Evolutionary conservation across 805 yeast genomes (phyloP).

Genomic region (Monosporozyma aquatica): DNA sequence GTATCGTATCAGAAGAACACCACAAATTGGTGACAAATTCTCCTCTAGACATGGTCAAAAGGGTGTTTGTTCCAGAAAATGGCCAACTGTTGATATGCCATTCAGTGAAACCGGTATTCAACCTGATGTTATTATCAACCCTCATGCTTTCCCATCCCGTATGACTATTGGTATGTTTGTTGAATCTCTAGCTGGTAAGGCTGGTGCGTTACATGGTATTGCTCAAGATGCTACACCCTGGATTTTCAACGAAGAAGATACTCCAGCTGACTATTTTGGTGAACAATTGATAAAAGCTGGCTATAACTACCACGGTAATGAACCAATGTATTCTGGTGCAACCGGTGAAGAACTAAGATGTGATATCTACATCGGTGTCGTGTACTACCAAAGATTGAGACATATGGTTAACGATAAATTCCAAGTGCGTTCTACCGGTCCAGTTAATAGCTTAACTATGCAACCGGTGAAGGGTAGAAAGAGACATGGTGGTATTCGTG

Average conservation of each 20-base stretch:
- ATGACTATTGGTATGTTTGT: constrained; percentile 99
- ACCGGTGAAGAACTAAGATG: constrained; percentile 96
- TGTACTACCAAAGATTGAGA: constrained; percentile 94
- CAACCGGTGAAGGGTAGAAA: constrained; percentile 99
- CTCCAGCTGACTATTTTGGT: constrained; percentile 97
- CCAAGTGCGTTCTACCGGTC: constrained; percentile 99
- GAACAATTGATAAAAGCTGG: constrained; percentile 84
- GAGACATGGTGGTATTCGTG: constrained; percentile 98
- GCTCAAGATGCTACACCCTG: constrained; percentile 98
- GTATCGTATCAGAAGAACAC: constrained; percentile 82
- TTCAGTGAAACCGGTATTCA: constrained; percentile 93
- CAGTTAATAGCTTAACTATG: constrained; percentile 93
- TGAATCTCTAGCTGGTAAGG: constrained; percentile 96
- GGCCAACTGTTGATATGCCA: constrained; percentile 97
- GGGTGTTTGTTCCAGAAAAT: constrained; percentile 96
- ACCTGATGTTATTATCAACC: constrained; percentile 95
- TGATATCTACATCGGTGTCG: constrained; percentile 94
- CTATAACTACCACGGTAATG: constrained; percentile 95
- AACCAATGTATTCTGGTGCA: constrained; percentile 97
- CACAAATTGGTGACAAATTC: constrained; percentile 94
- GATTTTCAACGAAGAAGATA: constrained; percentile 82
- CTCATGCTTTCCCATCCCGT: constrained; percentile 99
- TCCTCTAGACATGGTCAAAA: constrained; percentile 97
- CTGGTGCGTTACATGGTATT: constrained; percentile 95
- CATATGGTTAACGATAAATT: constrained; percentile 99